Conservation (phyloP, 148 eudicot species). For the Rheum nobile region DNA sequence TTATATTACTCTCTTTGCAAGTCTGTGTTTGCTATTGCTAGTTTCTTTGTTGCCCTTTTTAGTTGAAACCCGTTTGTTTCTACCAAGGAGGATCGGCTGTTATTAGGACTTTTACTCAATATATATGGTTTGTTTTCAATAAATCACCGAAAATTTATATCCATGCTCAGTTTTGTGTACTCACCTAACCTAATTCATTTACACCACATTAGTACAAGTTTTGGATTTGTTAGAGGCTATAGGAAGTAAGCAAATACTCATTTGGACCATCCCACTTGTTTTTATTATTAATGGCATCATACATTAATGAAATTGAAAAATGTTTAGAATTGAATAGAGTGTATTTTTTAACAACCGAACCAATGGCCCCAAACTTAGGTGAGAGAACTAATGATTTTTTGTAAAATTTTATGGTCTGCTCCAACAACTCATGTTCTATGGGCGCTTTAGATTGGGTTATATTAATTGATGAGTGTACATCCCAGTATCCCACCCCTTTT, state of each 20-base stretch:
- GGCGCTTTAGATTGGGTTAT: neutral
- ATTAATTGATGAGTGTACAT: neutral
- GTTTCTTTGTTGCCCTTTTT: neutral
- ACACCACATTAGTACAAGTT: neutral
- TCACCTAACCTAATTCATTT: neutral
- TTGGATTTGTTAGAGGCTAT: neutral
- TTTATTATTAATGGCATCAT: neutral
- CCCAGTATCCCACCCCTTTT: neutral
- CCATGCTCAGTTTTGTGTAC: neutral
- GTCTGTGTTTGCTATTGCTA: neutral
- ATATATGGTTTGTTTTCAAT: neutral
- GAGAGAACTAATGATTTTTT: neutral
- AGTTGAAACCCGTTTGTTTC: neutral
- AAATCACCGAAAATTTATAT: neutral
- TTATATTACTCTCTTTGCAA: neutral
- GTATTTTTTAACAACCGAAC: neutral
- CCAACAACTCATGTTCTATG: conserved; percentile 4
- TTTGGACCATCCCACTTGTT: conserved; percentile 4
- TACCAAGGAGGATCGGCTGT: neutral
- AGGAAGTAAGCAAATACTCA: neutral
- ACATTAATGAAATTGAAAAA: neutral
- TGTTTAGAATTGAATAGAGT: neutral
- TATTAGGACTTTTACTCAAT: neutral
- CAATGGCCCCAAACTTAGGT: neutral
- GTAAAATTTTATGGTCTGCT: neutral